These are phyloP conservation scores for Thuja plicata DNA, from an alignment of 83 land plant genomes.

Conservation along the genomic window DNA sequence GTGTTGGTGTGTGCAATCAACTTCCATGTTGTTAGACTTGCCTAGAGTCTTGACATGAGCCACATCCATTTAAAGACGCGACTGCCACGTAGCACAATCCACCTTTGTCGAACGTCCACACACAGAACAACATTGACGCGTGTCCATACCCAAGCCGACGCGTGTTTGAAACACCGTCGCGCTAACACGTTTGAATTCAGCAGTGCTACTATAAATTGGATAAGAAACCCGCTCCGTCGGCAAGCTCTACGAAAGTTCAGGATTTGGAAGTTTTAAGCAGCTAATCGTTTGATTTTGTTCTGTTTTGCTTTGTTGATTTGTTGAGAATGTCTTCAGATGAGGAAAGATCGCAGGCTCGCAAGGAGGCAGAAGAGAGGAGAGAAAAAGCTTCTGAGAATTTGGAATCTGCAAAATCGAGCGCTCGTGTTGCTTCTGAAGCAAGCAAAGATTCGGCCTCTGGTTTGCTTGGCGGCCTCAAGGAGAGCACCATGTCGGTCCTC, in stretches of 20 bases:
- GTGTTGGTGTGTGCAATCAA: too few relatives aligned
- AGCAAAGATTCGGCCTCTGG: background rate
- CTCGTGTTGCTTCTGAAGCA: background rate
- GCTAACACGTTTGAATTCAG: background rate
- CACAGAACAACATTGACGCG: background rate
- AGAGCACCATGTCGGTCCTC: slow-evolving; percentile 9
- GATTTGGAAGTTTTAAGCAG: background rate
- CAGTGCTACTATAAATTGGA: background rate
- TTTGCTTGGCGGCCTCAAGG: slow-evolving; percentile 1
- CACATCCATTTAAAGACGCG: background rate
- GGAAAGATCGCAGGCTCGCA: background rate
- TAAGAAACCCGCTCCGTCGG: too few relatives aligned
- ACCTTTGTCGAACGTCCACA: background rate
- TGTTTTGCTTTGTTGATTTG: background rate
- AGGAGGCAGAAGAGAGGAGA: slow-evolving; percentile 4
- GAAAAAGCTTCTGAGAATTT: slow-evolving; percentile 4
- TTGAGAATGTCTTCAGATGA: slow-evolving; percentile 6
- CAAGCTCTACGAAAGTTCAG: background rate
- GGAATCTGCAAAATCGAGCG: background rate
- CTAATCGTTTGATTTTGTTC: background rate
- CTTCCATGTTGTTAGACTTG: background rate
- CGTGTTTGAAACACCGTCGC: background rate
- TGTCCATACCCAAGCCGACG: background rate
- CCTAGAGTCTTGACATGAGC: background rate
- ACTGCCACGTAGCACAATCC: background rate